These are phyloP conservation scores for Psilocybe tampanensis DNA, from an alignment of 768 basidiomycete species.

Conservation along the genomic window DNA sequence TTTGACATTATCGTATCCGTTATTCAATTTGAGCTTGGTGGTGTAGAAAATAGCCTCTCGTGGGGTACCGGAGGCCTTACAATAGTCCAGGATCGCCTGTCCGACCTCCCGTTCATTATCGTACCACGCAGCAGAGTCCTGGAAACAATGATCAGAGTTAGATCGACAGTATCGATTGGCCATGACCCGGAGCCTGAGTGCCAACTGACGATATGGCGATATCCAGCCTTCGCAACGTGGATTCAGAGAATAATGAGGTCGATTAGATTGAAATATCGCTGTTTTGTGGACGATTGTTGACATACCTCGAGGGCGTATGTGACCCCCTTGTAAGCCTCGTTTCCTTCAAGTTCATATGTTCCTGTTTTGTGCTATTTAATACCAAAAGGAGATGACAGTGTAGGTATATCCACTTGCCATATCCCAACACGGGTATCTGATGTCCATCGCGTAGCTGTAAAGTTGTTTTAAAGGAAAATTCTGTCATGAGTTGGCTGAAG, in stretches of 20 bases:
- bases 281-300: not conserved
- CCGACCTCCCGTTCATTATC: slow-evolving; percentile 73
- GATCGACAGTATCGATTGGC: slow-evolving; percentile 21
- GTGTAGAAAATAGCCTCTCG: slow-evolving; percentile 69
- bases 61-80: slow-evolving; percentile 45
- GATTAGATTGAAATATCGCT: not conserved
- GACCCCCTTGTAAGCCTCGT: slow-evolving; percentile 56
- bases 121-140: slow-evolving; percentile 56
- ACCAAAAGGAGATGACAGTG: not conserved
- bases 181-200: not conserved
- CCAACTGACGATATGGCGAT: slow-evolving; percentile 58
- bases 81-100: slow-evolving; percentile 59
- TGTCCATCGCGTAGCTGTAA: slow-evolving; percentile 24
- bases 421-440: slow-evolving; percentile 60
- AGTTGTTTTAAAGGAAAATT: not conserved
- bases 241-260: slow-evolving; percentile 8
- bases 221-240: slow-evolving; percentile 48
- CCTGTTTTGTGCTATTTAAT: slow-evolving; percentile 28
- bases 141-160: slow-evolving; percentile 14
- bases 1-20: slow-evolving; percentile 48
- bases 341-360: slow-evolving; percentile 66
- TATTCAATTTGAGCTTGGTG: slow-evolving; percentile 67
- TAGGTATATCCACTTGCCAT: slow-evolving; percentile 39
- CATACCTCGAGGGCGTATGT: slow-evolving; percentile 63
- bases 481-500: not conserved